Conservation (phyloP, 345 rosid species). For the Rhodamnia argentea region DNA sequence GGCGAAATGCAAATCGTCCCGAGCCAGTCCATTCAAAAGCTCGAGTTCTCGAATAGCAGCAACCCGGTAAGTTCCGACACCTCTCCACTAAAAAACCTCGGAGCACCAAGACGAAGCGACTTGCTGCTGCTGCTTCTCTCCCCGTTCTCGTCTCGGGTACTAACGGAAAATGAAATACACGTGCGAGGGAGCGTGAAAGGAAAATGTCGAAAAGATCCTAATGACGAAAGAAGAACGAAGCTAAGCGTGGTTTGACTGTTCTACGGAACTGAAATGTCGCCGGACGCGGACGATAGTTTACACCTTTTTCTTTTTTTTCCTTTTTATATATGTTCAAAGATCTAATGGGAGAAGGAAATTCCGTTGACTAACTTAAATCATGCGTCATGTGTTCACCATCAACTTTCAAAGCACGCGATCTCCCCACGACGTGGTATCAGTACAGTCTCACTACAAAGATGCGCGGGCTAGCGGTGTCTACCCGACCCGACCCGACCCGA, state of each 20-base stretch:
- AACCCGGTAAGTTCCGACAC: not conserved
- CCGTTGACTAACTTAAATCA: not conserved
- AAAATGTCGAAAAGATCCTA: not conserved
- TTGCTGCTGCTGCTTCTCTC: not conserved
- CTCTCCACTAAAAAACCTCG: not conserved
- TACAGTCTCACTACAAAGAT: too few relatives aligned
- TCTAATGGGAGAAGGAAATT: too few relatives aligned
- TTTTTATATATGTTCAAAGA: too few relatives aligned
- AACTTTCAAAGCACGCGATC: not conserved
- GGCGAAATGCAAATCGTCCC: not conserved
- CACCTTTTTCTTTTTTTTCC: too few relatives aligned
- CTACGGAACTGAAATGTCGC: not conserved
- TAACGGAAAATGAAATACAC: not conserved
- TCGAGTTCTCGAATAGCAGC: not conserved
- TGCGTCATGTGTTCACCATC: not conserved
- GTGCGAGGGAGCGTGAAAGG: not conserved
- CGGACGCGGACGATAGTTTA: not conserved
- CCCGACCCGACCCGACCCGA: too few relatives aligned
- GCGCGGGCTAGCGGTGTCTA: too few relatives aligned
- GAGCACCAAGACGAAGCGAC: not conserved
- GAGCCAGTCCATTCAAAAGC: not conserved
- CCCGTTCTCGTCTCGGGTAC: too few relatives aligned
- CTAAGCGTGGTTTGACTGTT: not conserved
- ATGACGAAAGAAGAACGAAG: not conserved
- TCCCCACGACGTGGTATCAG: not conserved